Conservation (phyloP, 1,284 basidiomycete species). For the Sporisorium graminicola region DNA sequence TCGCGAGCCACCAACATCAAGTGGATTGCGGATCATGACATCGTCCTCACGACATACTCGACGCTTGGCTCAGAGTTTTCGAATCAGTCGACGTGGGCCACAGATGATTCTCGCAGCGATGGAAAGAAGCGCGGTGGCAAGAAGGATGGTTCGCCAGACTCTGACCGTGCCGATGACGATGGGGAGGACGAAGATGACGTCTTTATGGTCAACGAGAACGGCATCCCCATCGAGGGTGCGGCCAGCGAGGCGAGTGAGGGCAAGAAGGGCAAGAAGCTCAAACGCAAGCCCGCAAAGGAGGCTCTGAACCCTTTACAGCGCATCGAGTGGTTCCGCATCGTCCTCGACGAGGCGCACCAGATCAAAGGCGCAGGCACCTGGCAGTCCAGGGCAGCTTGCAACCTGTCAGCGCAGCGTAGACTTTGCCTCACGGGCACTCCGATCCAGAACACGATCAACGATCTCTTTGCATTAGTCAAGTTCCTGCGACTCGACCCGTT, state of each 20-base stretch:
- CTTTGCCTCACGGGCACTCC: conserved; percentile 96
- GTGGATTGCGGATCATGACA: conserved; percentile 91
- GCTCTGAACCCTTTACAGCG: conserved; percentile 89
- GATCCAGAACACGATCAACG: conserved; percentile 98
- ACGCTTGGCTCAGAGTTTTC: conserved; percentile 95
- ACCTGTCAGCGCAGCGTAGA: conserved; percentile 90
- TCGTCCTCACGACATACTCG: conserved; percentile 96
- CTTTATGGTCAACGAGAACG: conserved; percentile 78
- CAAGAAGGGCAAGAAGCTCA: conserved; percentile 71
- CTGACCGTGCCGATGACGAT: conserved; percentile 13
- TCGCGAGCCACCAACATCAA: conserved; percentile 84
- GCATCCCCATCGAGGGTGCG: conserved; percentile 63
- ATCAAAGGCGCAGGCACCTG: conserved; percentile 97
- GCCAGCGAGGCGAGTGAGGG: conserved; percentile 40
- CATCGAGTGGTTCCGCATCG: conserved; percentile 96
- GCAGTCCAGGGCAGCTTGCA: conserved; percentile 92
- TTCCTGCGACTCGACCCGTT: conserved; percentile 93
- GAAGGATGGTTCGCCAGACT: conserved; percentile 24
- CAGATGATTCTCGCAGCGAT: conserved; percentile 29
- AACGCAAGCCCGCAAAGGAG: conserved; percentile 73
- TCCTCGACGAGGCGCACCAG: conserved; percentile 91
- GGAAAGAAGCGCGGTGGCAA: conserved; percentile 25
- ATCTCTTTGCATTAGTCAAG: conserved; percentile 95
- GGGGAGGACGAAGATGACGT: conserved; percentile 73
- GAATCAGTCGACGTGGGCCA: conserved; percentile 76